phyloP scores from a whole-genome alignment of 1,139 yeast genomes.

The Barnettozyma hawaiiensis region DNA sequence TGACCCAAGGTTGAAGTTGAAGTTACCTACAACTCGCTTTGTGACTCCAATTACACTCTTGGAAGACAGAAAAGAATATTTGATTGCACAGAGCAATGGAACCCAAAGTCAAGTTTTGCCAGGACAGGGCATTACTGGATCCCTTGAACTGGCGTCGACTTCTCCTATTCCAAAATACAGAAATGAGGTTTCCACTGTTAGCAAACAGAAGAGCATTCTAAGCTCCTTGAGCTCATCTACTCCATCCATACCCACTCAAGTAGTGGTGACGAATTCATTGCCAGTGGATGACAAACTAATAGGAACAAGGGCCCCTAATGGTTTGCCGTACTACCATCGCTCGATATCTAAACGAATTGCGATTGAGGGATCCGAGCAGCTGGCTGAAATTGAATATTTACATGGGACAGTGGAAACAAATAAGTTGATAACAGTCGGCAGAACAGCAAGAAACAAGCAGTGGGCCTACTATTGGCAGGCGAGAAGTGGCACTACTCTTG shows the following conservation, averaged over 20 bases:
- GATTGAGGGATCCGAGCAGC: constrained; percentile 25
- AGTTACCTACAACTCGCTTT: constrained; percentile 7
- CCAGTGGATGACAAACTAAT: constrained; percentile 18
- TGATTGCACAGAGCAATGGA: constrained; percentile 17
- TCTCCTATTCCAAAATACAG: constrained; percentile 34
- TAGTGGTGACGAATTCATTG: constrained; percentile 13
- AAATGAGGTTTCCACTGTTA: constrained; percentile 25
- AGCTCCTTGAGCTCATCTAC: constrained; percentile 27
- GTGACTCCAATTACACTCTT: constrained; percentile 19
- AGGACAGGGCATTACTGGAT: constrained; percentile 35
- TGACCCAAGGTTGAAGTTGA: constrained; percentile 8
- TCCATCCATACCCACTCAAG: constrained; percentile 16
- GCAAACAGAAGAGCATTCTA: constrained; percentile 24
- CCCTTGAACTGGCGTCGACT: constrained; percentile 32
- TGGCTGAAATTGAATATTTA: constrained; percentile 32
- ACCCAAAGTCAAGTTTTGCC: constrained; percentile 28
- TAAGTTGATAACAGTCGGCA: constrained; percentile 27
- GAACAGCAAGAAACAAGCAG: constrained; percentile 28
- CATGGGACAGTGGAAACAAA: constrained; percentile 33
- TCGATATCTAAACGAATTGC: constrained; percentile 20
- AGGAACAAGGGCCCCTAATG: constrained; percentile 26
- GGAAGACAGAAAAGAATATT: constrained; percentile 23
- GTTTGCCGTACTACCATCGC: constrained; percentile 30
- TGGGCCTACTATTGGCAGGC: constrained; percentile 37
- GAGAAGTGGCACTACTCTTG: constrained; percentile 32